These are phyloP conservation scores for Boletus semigastroideus DNA, from an alignment of 1,284 basidiomycete genomes.

Conservation along the genomic window DNA sequence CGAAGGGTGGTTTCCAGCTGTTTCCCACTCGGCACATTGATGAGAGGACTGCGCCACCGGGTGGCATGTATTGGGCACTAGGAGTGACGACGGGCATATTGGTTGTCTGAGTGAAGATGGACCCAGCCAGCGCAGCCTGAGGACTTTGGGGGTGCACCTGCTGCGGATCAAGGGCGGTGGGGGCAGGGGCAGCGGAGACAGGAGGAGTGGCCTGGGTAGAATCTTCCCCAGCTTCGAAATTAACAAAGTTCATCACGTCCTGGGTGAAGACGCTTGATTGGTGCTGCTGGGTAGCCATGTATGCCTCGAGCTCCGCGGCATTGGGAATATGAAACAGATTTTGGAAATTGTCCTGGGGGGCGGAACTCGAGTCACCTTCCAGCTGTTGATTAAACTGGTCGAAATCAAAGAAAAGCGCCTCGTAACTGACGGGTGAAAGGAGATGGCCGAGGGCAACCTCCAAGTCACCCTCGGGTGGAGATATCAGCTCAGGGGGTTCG, in stretches of 20 bases:
- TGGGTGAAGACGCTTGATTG: constrained; percentile 26
- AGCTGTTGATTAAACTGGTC: constrained; percentile 4
- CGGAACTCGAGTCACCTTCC: background rate
- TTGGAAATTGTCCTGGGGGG: constrained; percentile 12
- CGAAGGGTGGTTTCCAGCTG: constrained; percentile 45
- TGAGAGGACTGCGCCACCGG: constrained; percentile 49
- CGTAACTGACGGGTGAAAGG: constrained; percentile 6
- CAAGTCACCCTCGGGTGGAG: constrained; percentile 36
- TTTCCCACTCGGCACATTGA: constrained; percentile 52
- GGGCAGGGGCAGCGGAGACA: background rate
- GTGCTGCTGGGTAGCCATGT: constrained; percentile 14
- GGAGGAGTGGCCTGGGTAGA: constrained; percentile 5
- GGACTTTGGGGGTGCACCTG: constrained; percentile 18
- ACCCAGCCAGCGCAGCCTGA: constrained; percentile 10
- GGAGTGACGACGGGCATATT: constrained; percentile 15
- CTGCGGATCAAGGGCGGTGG: constrained; percentile 17
- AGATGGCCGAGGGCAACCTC: constrained; percentile 30
- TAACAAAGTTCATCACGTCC: constrained; percentile 31
- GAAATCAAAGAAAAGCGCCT: constrained; percentile 15
- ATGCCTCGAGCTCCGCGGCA: constrained; percentile 10
- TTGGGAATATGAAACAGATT: constrained; percentile 19
- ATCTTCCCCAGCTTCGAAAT: constrained; percentile 26
- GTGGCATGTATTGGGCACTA: constrained; percentile 45
- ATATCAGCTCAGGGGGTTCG: constrained; percentile 28
- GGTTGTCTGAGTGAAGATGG: constrained; percentile 33